Evolutionary conservation across 345 rosid species (phyloP).

Genomic region (Acer saccharum): DNA sequence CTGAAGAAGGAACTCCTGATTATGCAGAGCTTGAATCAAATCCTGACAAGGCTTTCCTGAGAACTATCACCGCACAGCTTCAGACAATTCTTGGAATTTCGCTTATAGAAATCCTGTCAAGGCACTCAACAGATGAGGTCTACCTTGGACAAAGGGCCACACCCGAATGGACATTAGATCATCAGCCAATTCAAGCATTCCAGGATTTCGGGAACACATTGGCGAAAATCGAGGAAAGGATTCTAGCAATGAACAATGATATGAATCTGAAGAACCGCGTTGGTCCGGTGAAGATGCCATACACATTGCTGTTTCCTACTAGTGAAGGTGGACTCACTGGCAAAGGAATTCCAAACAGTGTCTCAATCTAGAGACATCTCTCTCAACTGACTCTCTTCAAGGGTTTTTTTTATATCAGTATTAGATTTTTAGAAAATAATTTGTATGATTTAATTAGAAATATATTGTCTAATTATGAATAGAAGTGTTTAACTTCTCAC

Average conservation of each 20-base stretch:
- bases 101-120: slow-evolving; percentile 55
- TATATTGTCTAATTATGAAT: not conserved
- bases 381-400: too few species aligned
- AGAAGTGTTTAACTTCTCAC: not conserved
- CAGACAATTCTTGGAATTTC: slow-evolving; percentile 49
- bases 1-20: slow-evolving; percentile 53
- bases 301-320: slow-evolving; percentile 51
- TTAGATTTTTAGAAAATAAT: not conserved
- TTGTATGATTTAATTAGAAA: not conserved
- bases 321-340: slow-evolving; percentile 53
- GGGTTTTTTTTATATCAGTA: not conserved
- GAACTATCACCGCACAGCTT: slow-evolving; percentile 46
- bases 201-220: slow-evolving; percentile 44
- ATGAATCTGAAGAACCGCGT: slow-evolving; percentile 45
- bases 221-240: slow-evolving; percentile 42
- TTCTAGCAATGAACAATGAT: slow-evolving; percentile 42
- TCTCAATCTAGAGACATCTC: slow-evolving; percentile 40
- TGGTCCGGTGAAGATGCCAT: slow-evolving; percentile 53
- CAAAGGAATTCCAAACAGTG: slow-evolving; percentile 65
- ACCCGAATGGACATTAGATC: slow-evolving; percentile 54
- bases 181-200: slow-evolving; percentile 38
- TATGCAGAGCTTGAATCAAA: slow-evolving; percentile 46
- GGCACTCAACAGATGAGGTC: slow-evolving; percentile 57
- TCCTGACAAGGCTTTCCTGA: slow-evolving; percentile 52
- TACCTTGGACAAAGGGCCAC: slow-evolving; percentile 62